phyloP scores from a whole-genome alignment of 2,329 filamentous ascomycete genomes.

The Talaromyces atroroseus region DNA sequence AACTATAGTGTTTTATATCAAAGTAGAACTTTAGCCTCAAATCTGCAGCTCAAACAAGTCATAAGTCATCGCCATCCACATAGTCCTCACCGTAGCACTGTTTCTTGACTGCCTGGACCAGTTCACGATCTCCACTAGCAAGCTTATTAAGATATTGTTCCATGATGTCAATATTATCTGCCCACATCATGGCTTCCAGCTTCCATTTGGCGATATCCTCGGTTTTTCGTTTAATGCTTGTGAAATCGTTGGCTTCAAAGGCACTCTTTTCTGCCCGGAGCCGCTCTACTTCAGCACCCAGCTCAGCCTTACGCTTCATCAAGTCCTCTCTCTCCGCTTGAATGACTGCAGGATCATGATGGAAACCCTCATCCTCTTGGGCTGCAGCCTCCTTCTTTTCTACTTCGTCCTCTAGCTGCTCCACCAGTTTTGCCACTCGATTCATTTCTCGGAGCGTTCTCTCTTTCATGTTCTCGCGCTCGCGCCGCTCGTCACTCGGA shows the following conservation, averaged over 20 bases:
- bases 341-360: slow-evolving; percentile 14
- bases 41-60: slow-evolving; percentile 40
- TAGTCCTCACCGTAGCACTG: slow-evolving; percentile 51
- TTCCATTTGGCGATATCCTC: slow-evolving; percentile 30
- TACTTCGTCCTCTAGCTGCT: slow-evolving; percentile 32
- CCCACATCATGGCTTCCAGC: slow-evolving; percentile 33
- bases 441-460: slow-evolving; percentile 27
- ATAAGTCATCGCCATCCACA: slow-evolving; percentile 49
- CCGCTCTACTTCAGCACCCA: slow-evolving; percentile 27
- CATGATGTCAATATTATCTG: slow-evolving; percentile 41
- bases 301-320: slow-evolving; percentile 18
- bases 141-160: slow-evolving; percentile 37
- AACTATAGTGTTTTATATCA: not conserved
- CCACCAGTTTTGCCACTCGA: slow-evolving; percentile 22
- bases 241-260: slow-evolving; percentile 25
- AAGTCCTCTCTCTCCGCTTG: slow-evolving; percentile 17
- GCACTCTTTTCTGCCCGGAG: slow-evolving; percentile 33
- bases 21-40: not conserved
- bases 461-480: slow-evolving; percentile 31
- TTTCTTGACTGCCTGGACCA: slow-evolving; percentile 39
- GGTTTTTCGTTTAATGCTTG: slow-evolving; percentile 26
- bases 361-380: slow-evolving; percentile 20
- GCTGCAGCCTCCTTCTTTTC: slow-evolving; percentile 25
- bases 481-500: slow-evolving; percentile 51
- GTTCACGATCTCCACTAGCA: slow-evolving; percentile 40